Base-by-base conservation (phyloP, 768 basidiomycete genomes). In the Phlegmacium glaucopus region DNA sequence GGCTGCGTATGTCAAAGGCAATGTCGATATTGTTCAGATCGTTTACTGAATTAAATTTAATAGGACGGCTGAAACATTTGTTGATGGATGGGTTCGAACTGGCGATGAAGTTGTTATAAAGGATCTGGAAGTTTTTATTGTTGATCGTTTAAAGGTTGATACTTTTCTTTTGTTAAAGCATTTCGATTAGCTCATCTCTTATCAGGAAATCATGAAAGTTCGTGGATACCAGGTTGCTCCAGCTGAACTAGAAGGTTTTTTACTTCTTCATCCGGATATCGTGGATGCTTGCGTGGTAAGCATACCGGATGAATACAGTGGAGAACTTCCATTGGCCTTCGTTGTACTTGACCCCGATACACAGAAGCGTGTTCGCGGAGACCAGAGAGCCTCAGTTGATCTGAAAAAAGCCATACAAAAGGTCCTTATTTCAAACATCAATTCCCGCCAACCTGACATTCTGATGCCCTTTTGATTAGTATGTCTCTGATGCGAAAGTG, bases 241-340 rank as follows among this genome's bases (percentile, higher is more conserved):
- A 1, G 82, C 84, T 4, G 83, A 85, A 52, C 63, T 85, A 1
- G 83, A 85, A 62, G 83, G 81, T 0, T 83, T 83, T 60, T 67
- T 85, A 40, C 70, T 87, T 29, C 58, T 71, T 29, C 83, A 85
- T 55, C 70, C 75, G 9, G 79, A 81, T 49, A 83, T 89, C 9
- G 66, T 63, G 4, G 84, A 84, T 56, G 71, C 71, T 1, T 83
- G 84, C 53, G 80, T 86, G 7, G 82, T 90, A 6, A 78, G 84
- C 4, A 59, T 87, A 15, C 74, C 74, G 1, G 85, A 90, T 55
- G 87, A 89, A 17, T 88, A 84, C 59, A 85, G 76, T 48, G 87
- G 88, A 13, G 87, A 91, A 60, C 54, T 87, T 9, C 87, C 89
- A 0, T 57, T 86, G 44, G 87, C 88, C 7, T 90, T 78, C 60